phyloP scores from a whole-genome alignment of 768 basidiomycete genomes.

The Hypholoma fasciculare region DNA sequence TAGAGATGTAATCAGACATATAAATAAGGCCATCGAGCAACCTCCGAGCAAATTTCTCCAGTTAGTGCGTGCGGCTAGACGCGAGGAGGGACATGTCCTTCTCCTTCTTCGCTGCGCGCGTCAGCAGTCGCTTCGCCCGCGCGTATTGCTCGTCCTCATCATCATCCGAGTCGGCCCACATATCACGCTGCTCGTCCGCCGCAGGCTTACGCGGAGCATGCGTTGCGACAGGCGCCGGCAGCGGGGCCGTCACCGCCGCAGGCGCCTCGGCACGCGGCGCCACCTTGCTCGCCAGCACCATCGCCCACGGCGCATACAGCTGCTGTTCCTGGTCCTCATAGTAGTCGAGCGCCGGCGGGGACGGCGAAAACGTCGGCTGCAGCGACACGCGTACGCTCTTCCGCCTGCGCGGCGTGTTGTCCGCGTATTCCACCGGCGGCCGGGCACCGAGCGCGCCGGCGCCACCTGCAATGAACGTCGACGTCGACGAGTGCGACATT shows the following conservation, averaged over 20 bases:
- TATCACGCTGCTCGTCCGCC: slow-evolving; percentile 12
- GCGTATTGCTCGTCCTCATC: slow-evolving; percentile 73
- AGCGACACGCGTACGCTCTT: slow-evolving; percentile 83
- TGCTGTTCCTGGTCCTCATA: slow-evolving; percentile 36
- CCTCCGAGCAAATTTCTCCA: neutral
- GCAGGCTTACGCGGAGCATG: neutral
- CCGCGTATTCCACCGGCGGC: neutral
- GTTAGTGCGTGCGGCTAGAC: slow-evolving; percentile 9
- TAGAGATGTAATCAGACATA: neutral
- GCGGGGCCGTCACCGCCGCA: neutral
- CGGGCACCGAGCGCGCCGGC: neutral
- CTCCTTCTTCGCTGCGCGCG: slow-evolving; percentile 41
- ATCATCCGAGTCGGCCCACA: slow-evolving; percentile 77
- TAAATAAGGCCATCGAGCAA: neutral
- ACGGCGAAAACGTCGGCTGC: slow-evolving; percentile 71
- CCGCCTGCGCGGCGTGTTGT: slow-evolving; percentile 31
- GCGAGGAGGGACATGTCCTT: slow-evolving; percentile 23
- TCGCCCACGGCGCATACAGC: slow-evolving; percentile 23
- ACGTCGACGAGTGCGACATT: slow-evolving; percentile 15
- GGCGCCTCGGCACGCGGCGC: neutral
- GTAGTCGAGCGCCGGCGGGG: slow-evolving; percentile 66
- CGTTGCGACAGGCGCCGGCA: slow-evolving; percentile 8
- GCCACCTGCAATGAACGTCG: neutral
- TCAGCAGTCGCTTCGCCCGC: slow-evolving; percentile 55
- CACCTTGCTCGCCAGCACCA: too few relatives aligned